Conservation (phyloP, 768 basidiomycete species). For the Filobasidium floriforme region DNA sequence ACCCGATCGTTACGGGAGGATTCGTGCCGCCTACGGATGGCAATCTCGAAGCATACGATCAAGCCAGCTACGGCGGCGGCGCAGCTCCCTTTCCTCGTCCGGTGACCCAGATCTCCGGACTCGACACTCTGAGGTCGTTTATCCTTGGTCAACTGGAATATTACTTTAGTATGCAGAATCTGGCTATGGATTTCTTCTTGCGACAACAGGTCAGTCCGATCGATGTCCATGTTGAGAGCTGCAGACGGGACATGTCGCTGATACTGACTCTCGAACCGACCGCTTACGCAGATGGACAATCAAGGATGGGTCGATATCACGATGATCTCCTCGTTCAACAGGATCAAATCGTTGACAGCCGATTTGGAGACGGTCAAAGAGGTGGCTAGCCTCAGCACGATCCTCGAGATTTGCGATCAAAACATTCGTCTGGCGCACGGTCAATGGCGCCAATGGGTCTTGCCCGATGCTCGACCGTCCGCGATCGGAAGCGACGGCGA, state of each 20-base stretch:
- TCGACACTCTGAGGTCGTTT: slow-evolving; percentile 62
- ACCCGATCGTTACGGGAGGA: neutral
- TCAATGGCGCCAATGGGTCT: slow-evolving; percentile 57
- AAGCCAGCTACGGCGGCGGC: slow-evolving; percentile 21
- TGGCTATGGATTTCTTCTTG: slow-evolving; percentile 78
- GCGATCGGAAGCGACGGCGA: slow-evolving; percentile 17
- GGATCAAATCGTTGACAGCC: slow-evolving; percentile 61
- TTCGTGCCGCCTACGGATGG: neutral
- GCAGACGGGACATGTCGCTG: neutral
- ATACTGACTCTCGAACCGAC: neutral
- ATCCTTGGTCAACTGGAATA: slow-evolving; percentile 78
- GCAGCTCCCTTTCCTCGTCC: slow-evolving; percentile 36
- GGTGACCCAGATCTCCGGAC: slow-evolving; percentile 36
- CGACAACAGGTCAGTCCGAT: slow-evolving; percentile 59
- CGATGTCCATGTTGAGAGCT: no score
- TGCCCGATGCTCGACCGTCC: slow-evolving; percentile 55
- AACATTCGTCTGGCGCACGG: slow-evolving; percentile 60
- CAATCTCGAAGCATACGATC: slow-evolving; percentile 1
- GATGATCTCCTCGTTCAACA: slow-evolving; percentile 78
- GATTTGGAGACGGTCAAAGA: slow-evolving; percentile 58
- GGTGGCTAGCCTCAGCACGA: slow-evolving; percentile 58
- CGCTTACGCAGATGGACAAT: slow-evolving; percentile 70
- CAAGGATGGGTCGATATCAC: slow-evolving; percentile 77
- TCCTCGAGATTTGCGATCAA: slow-evolving; percentile 60
- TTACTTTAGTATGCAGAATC: slow-evolving; percentile 81